phyloP scores from a whole-genome alignment of 495 filamentous ascomycete species.

The Penicillium parvum region DNA sequence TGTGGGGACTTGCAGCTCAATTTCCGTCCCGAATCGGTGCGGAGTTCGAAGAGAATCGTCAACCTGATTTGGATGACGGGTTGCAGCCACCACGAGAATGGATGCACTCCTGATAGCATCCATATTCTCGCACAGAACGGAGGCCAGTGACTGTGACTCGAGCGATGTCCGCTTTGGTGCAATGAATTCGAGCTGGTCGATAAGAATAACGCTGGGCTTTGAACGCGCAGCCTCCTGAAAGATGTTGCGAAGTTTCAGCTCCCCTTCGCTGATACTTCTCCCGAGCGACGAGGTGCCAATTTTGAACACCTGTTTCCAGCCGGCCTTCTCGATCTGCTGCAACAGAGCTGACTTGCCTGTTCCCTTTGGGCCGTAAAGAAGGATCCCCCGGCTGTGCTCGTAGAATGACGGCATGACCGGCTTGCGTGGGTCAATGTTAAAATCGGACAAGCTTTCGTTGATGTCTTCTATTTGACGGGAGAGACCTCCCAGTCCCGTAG shows the following conservation, averaged over 20 bases:
- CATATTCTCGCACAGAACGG: slow-evolving; percentile 41
- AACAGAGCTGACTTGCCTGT: slow-evolving; percentile 77
- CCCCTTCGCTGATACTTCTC: slow-evolving; percentile 36
- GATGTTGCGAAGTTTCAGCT: slow-evolving; percentile 55
- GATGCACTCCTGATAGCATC: slow-evolving; percentile 38
- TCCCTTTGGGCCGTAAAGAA: slow-evolving; percentile 79
- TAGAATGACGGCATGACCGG: slow-evolving; percentile 42
- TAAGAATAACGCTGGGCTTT: slow-evolving; percentile 77
- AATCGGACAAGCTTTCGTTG: slow-evolving; percentile 61
- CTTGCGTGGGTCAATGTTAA: slow-evolving; percentile 37
- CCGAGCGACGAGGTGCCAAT: slow-evolving; percentile 54
- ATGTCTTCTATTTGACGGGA: slow-evolving; percentile 57
- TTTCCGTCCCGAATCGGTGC: slow-evolving; percentile 62
- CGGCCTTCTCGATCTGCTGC: slow-evolving; percentile 56
- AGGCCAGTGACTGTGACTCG: slow-evolving; percentile 34
- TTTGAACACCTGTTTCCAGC: slow-evolving; percentile 63
- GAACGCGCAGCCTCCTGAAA: slow-evolving; percentile 68
- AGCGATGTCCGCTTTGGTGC: slow-evolving; percentile 55
- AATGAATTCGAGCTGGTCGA: slow-evolving; percentile 75
- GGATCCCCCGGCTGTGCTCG: slow-evolving; percentile 50
- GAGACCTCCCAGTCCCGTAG: slow-evolving; percentile 56
- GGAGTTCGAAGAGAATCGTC: slow-evolving; percentile 65
- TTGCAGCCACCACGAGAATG: slow-evolving; percentile 70
- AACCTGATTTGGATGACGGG: slow-evolving; percentile 69
- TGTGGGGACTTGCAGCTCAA: slow-evolving; percentile 79